Evolutionary conservation across 345 rosid species (phyloP).

Genomic region (Arabidopsis arenosa): DNA sequence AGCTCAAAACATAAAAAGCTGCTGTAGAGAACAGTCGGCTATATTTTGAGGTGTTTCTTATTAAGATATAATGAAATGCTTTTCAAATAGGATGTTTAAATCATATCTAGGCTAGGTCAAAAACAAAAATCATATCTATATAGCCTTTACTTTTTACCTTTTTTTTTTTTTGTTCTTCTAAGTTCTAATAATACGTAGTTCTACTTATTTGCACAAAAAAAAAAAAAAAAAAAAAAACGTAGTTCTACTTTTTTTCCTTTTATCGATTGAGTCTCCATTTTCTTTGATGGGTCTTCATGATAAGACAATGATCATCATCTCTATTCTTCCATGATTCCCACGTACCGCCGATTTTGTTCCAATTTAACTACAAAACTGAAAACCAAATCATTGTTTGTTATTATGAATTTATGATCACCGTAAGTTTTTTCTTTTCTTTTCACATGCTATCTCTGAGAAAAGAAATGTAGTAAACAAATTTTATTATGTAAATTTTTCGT

Average conservation of each 20-base stretch:
- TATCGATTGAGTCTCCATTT: slow-evolving; percentile 27
- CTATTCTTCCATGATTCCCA: slow-evolving; percentile 32
- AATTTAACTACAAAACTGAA: background rate
- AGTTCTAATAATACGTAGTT: slow-evolving; percentile 3
- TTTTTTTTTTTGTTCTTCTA: background rate
- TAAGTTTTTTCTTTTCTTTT: background rate
- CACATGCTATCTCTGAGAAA: too few relatives aligned
- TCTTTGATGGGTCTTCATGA: slow-evolving; percentile 45
- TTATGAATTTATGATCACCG: slow-evolving; percentile 5
- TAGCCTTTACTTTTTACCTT: slow-evolving; percentile 29
- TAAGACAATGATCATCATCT: slow-evolving; percentile 46
- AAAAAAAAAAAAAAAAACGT: too few relatives aligned
- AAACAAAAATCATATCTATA: background rate
- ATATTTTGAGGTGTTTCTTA: slow-evolving; percentile 12
- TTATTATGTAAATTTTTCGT: too few relatives aligned
- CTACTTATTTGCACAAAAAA: too few relatives aligned
- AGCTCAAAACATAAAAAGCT: slow-evolving; percentile 21
- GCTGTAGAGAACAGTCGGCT: slow-evolving; percentile 40
- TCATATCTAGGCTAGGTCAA: slow-evolving; percentile 18
- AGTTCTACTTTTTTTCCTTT: slow-evolving; percentile 31
- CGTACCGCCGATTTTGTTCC: slow-evolving; percentile 12
- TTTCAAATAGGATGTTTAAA: slow-evolving; percentile 30
- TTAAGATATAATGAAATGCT: slow-evolving; percentile 8
- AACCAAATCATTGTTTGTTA: background rate
- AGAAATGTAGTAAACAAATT: too few relatives aligned